Evolutionary conservation across 495 filamentous ascomycete genomes (phyloP).

Genomic region (Cercophora samala): DNA sequence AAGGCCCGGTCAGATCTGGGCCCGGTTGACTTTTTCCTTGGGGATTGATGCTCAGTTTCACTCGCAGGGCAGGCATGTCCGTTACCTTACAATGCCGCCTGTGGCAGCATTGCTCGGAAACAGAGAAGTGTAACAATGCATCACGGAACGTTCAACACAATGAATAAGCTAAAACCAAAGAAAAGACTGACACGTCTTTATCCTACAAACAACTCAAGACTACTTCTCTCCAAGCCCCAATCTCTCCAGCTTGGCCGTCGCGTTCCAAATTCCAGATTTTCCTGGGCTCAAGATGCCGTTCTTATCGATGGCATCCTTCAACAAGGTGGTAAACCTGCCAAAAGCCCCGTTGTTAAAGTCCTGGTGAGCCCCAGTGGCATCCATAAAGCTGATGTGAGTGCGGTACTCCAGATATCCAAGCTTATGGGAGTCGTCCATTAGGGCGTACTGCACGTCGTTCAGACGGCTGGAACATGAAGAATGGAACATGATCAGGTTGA

Average conservation of each 20-base stretch:
- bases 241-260: background rate
- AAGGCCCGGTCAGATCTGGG: no score
- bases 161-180: no score
- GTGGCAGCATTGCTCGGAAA: no score
- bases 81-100: no score
- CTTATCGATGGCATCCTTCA: conserved; percentile 56
- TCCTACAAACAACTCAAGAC: no score
- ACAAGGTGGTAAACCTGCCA: conserved; percentile 50
- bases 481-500: conserved; percentile 18
- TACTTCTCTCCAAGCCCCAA: background rate
- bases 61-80: no score
- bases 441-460: background rate
- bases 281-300: conserved; percentile 56
- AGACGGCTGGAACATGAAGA: background rate
- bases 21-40: no score
- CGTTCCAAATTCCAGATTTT: conserved; percentile 50
- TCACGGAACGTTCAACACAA: no score
- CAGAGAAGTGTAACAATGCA: no score
- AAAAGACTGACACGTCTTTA: no score
- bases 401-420: conserved; percentile 54
- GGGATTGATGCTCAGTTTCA: no score
- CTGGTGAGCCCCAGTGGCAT: conserved; percentile 56
- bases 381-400: conserved; percentile 51
- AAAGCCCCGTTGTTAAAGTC: conserved; percentile 49
- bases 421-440: background rate